These are phyloP conservation scores for Candida yuanshanica DNA, from an alignment of 805 yeast species.

Conservation along the genomic window DNA sequence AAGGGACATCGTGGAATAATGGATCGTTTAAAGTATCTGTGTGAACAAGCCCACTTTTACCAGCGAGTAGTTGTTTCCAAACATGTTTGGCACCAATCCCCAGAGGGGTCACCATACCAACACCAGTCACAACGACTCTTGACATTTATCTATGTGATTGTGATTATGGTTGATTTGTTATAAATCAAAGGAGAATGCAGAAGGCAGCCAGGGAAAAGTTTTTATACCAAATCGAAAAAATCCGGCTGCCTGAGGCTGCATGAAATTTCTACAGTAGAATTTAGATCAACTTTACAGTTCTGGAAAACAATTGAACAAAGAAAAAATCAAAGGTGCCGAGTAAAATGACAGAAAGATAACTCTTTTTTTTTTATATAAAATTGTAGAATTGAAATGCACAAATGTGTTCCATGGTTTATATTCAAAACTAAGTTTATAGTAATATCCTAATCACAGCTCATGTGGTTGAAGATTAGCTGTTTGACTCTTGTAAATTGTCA, in stretches of 20 bases:
- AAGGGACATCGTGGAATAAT: constrained; percentile 47
- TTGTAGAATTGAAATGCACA: too few relatives aligned
- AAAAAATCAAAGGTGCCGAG: too few relatives aligned
- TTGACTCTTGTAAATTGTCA: too few relatives aligned
- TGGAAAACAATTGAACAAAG: too few relatives aligned
- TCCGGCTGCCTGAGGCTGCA: background rate
- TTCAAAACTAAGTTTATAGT: too few relatives aligned
- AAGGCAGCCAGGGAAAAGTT: background rate
- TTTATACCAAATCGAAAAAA: background rate
- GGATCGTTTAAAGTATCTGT: constrained; percentile 32
- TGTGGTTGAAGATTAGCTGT: too few relatives aligned
- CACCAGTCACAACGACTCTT: constrained; percentile 87
- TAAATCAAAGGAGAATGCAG: background rate
- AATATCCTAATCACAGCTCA: too few relatives aligned
- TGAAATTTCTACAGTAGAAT: background rate
- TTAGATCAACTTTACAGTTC: too few relatives aligned
- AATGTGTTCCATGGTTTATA: too few relatives aligned
- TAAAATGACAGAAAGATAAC: too few relatives aligned
- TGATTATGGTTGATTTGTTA: background rate
- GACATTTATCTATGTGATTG: background rate
- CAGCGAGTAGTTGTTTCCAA: constrained; percentile 49
- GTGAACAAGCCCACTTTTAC: constrained; percentile 55
- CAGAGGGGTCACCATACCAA: constrained; percentile 82
- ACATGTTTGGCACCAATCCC: constrained; percentile 59
- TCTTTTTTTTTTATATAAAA: too few relatives aligned